These are phyloP conservation scores for Phyllachora maydis DNA, from an alignment of 2,329 filamentous ascomycete genomes.

Conservation along the genomic window DNA sequence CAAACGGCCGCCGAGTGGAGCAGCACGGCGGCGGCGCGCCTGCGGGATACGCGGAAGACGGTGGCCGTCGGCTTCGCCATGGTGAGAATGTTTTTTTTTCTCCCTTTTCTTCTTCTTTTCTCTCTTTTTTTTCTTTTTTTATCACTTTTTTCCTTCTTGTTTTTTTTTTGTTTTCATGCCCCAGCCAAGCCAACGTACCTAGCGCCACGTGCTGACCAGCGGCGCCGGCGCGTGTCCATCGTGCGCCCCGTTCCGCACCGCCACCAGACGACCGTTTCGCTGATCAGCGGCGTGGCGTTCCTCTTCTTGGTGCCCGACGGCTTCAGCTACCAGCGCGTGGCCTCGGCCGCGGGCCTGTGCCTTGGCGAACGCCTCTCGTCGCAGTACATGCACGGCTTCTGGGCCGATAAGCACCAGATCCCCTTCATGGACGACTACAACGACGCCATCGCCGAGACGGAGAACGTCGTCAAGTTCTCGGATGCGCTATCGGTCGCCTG, in stretches of 20 bases:
- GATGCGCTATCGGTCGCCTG: constrained; percentile 6
- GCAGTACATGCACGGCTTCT: constrained; percentile 10
- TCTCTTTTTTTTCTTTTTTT: neutral
- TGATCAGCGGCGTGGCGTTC: constrained; percentile 5
- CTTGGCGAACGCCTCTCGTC: constrained; percentile 4
- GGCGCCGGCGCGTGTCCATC: neutral
- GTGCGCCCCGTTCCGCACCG: neutral
- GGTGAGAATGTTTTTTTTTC: constrained; percentile 5
- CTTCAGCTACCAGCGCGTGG: constrained; percentile 2
- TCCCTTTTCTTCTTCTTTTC: too few relatives aligned
- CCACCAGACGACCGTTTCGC: constrained; percentile 5
- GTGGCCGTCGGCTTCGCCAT: constrained; percentile 9
- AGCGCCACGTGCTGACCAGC: neutral
- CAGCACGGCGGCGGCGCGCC: constrained; percentile 7
- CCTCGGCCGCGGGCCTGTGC: constrained; percentile 6
- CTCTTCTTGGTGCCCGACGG: constrained; percentile 3
- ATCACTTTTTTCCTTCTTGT: neutral
- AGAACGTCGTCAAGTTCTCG: constrained; percentile 6
- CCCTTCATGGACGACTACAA: constrained; percentile 11
- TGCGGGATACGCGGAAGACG: constrained; percentile 10
- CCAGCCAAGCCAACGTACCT: neutral
- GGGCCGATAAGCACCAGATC: constrained; percentile 9
- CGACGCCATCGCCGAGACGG: constrained; percentile 9
- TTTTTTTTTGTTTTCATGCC: too few relatives aligned
- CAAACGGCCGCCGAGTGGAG: constrained; percentile 12